phyloP scores from a whole-genome alignment of 129 eudicot genomes.

The Escallonia herrerae region DNA sequence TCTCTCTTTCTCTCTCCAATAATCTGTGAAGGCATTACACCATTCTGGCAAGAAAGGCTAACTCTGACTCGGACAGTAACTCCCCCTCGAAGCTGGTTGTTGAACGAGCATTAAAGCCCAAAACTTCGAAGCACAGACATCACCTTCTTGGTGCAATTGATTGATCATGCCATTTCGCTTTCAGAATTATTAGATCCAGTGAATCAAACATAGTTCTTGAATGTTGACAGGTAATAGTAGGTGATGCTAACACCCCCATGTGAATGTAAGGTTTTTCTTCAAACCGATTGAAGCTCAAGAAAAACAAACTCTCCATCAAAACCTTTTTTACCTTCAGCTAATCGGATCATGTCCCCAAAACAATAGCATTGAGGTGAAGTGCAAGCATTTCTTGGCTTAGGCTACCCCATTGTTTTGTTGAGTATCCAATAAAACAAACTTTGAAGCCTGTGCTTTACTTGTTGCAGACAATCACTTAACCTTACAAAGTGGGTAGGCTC shows the following conservation, averaged over 20 bases:
- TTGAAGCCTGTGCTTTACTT: not conserved
- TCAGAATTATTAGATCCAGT: slow-evolving; percentile 26
- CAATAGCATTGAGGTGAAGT: slow-evolving; percentile 4
- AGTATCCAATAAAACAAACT: not conserved
- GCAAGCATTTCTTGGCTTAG: not conserved
- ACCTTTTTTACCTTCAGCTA: too few species aligned
- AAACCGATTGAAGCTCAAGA: not conserved
- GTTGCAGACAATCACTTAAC: slow-evolving; percentile 1
- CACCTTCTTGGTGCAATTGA: slow-evolving; percentile 41
- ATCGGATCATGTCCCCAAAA: too few species aligned
- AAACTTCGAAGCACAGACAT: slow-evolving; percentile 18
- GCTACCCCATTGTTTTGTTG: not conserved
- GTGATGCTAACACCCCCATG: slow-evolving; percentile 3
- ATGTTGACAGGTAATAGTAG: not conserved
- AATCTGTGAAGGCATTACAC: slow-evolving; percentile 5
- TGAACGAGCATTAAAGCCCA: slow-evolving; percentile 36
- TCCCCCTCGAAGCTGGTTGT: slow-evolving; percentile 39
- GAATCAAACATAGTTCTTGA: slow-evolving; percentile 16
- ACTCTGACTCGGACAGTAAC: slow-evolving; percentile 27
- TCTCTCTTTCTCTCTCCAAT: slow-evolving; percentile 13
- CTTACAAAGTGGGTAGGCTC: too few species aligned
- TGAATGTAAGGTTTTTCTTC: not conserved
- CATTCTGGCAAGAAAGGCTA: slow-evolving; percentile 7
- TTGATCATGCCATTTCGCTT: slow-evolving; percentile 41
- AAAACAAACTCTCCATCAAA: too few species aligned